Percentiles rank a stretch among this genome's conserved stretches.
phyloP scores from a whole-genome alignment of 2,329 filamentous ascomycete genomes.

The Cladosporium cucumerinum region DNA sequence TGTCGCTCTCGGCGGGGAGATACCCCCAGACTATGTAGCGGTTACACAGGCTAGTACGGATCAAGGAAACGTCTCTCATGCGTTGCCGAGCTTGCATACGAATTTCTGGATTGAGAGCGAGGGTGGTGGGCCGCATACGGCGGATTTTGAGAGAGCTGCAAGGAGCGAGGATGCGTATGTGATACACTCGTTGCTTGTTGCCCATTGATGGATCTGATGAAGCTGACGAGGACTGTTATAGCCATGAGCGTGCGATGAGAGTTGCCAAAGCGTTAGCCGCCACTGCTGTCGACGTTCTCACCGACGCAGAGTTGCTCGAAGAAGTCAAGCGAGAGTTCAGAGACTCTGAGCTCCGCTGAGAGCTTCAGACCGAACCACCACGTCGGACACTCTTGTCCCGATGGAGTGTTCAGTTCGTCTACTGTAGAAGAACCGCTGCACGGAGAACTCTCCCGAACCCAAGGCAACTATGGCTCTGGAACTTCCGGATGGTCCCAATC shows the following conservation, averaged over 20 bases:
- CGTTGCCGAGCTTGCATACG: constrained; percentile 53
- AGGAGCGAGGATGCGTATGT: constrained; percentile 37
- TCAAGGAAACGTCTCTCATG: constrained; percentile 58
- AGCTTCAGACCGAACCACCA: neutral
- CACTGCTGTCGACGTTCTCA: constrained; percentile 39
- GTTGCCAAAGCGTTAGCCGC: constrained; percentile 33
- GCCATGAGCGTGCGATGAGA: constrained; percentile 25
- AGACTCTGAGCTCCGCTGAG: neutral
- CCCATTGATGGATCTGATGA: neutral
- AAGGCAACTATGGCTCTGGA: neutral
- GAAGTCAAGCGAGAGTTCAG: constrained; percentile 31
- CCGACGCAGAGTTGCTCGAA: constrained; percentile 23
- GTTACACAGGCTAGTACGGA: constrained; percentile 56
- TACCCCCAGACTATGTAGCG: constrained; percentile 42
- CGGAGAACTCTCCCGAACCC: neutral
- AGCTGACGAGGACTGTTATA: neutral
- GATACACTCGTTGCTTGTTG: constrained; percentile 22
- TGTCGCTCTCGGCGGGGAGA: constrained; percentile 31
- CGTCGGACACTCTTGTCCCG: neutral
- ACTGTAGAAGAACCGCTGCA: neutral
- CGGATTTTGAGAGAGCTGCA: constrained; percentile 39
- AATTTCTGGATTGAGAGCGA: constrained; percentile 48
- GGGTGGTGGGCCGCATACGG: constrained; percentile 37
- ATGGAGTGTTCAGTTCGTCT: neutral
- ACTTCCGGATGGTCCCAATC: neutral